Evolutionary conservation across 306 rosid species (phyloP), one percentile per base, ranked within the genome.

Genomic region (Begonia peltatifolia): DNA sequence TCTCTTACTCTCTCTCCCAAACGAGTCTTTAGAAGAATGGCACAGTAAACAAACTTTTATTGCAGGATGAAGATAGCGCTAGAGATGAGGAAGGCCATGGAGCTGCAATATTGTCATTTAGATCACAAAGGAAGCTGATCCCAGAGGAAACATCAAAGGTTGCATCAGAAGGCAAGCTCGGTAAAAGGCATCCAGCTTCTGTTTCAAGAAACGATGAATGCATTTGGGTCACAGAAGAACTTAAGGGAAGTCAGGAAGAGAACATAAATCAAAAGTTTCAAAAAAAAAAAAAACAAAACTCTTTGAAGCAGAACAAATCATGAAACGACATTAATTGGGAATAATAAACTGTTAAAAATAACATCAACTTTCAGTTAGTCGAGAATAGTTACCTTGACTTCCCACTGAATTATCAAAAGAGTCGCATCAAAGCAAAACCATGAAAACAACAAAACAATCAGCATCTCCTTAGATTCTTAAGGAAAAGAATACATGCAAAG

Each of bases 81-180:
- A 83, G 81, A 53, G 79, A 67, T 46, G 89, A 58, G 50, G 80
- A 62, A 51, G 99, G 94, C 99, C 99, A 90, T 18, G 86, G 95
- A 65, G 99, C 99, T 17, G 94, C 86, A 73, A 90, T 83, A 75
- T 90, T 87, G 76, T 90, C 99, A 58, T 90, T 90, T 49, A 90
- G 72, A 75, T 90, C 99, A 66, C 95, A 90, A 58, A 83, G 76
- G 69, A 90, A 86, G 76, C 92, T 86, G 60, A 90, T 72, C 55
- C 95, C 99, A 3, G 94, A 74, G 59, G 77, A 68, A 11, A 49
- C 62, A 68, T 90, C 99, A 61, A 90, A 75, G 53, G 86, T 71
- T 55, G 95, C 94, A 69, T 90, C 93, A 2, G 95, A 90, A 42
- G 99, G 99, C 84, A 81, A 74, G 63, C 99, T 83, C 10, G 95